Base-by-base conservation (phyloP, 2,329 filamentous ascomycete genomes). In the Fusarium xyrophilum region DNA sequence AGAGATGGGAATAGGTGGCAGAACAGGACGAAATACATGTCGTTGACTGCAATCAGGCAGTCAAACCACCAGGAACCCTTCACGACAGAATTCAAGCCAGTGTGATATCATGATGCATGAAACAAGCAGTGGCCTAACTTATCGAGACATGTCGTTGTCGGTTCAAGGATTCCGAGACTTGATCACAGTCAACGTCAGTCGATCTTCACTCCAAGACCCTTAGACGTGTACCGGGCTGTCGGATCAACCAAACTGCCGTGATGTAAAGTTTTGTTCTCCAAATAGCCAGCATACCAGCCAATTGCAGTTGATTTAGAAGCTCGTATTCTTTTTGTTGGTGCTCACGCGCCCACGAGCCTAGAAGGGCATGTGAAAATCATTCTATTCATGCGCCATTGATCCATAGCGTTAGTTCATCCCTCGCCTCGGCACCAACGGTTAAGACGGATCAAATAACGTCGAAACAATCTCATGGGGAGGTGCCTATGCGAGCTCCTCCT, bases 381-480 rank as follows among this genome's bases (percentile, higher is more conserved):
- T 64, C 51, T 40, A 38, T 55, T 44, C 38, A 63, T 52, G 38
- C 33, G 28, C 38, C n/a, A 36, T 40, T 32, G 62, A 58, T 52
- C 44, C 57, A 61, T 54, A 25, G 39, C 28, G 39, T 54, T 33
- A 46, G 51, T n/a, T 33, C 28, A 43, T 27, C 51, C 51, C 38
- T 54, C 30, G 57, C 70, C 68, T 72, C 65, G 66, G 68, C 54
- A 59, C 56, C 63, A 65, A 71, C 69, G 71, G 70, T 66, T 65
- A 63, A 46, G 44, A 40, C 40, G 60, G 60, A 62, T 62, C n/a
- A 33, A 38, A 30, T 32, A 27, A 38, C 27, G 42, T 36, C 36
- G 54, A 53, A 59, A 66, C 43, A 42, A 55, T 57, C 54, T 67
- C 39, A 54, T 65, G 65, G 67, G 28, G 38, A 27, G 19, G 32